These are phyloP conservation scores for Phoma sp. DNA, from an alignment of 2,329 filamentous ascomycete species.

Conservation along the genomic window DNA sequence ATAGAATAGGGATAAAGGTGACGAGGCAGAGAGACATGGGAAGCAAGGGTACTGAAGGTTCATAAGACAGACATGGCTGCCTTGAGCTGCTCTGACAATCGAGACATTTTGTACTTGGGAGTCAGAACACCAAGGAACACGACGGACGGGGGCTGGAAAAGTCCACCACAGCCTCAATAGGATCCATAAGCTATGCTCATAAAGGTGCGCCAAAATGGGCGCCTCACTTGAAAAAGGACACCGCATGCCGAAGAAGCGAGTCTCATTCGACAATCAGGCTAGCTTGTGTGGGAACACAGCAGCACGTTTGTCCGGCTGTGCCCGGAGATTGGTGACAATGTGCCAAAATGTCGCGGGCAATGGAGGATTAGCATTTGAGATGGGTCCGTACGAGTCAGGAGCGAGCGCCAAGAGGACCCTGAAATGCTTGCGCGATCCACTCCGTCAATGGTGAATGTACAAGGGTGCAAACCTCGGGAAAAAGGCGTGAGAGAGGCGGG, in stretches of 20 bases:
- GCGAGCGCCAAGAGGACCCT: conserved; percentile 18
- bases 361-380: conserved; percentile 8
- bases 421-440: conserved; percentile 11
- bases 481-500: conserved; percentile 4
- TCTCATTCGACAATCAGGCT: conserved; percentile 9
- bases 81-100: conserved; percentile 14
- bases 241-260: conserved; percentile 14
- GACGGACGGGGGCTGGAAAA: conserved; percentile 20
- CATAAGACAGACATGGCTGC: conserved; percentile 13
- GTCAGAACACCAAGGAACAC: conserved; percentile 21
- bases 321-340: conserved; percentile 15
- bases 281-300: conserved; percentile 9
- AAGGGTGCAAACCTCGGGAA: conserved; percentile 9
- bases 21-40: conserved; percentile 10
- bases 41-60: conserved; percentile 5
- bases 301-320: conserved; percentile 12
- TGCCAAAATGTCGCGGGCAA: conserved; percentile 1
- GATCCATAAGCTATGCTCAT: conserved; percentile 18
- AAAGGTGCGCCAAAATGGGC: conserved; percentile 8
- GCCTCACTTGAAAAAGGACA: conserved; percentile 17
- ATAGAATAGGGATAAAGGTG: conserved; percentile 9
- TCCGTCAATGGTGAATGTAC: conserved; percentile 8
- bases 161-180: conserved; percentile 17
- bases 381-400: conserved; percentile 16
- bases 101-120: conserved; percentile 11